Conservation (phyloP, 2,329 filamentous ascomycete genomes). For the Penicillium occitanis region DNA sequence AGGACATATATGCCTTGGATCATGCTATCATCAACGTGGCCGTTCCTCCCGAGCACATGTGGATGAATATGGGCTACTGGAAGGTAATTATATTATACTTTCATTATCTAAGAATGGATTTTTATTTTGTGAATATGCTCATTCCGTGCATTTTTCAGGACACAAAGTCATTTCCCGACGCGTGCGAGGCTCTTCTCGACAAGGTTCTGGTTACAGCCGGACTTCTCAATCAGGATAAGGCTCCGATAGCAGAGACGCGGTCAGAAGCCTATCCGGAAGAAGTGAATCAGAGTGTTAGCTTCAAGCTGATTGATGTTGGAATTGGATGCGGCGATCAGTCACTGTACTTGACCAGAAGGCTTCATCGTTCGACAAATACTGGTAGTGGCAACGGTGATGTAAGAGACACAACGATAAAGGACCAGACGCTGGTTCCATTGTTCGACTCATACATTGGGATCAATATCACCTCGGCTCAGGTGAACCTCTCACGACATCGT, state of each 20-base stretch:
- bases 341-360: slow-evolving; percentile 43
- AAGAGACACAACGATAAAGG: slow-evolving; percentile 11
- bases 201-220: slow-evolving; percentile 50
- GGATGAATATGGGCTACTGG: slow-evolving; percentile 53
- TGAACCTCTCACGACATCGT: slow-evolving; percentile 33
- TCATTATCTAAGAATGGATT: too few species aligned
- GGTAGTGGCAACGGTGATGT: slow-evolving; percentile 5
- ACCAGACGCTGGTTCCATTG: slow-evolving; percentile 21
- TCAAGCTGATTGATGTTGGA: slow-evolving; percentile 51
- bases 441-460: slow-evolving; percentile 55
- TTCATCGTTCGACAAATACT: slow-evolving; percentile 15
- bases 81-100: neutral
- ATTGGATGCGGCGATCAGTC: slow-evolving; percentile 62
- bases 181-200: slow-evolving; percentile 52
- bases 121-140: neutral
- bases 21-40: slow-evolving; percentile 58
- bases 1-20: slow-evolving; percentile 32
- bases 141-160: slow-evolving; percentile 26
- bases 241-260: slow-evolving; percentile 4
- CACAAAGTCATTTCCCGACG: slow-evolving; percentile 43
- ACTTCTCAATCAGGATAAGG: slow-evolving; percentile 32
- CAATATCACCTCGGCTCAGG: slow-evolving; percentile 52
- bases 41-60: slow-evolving; percentile 53
- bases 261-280: neutral
- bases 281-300: slow-evolving; percentile 4